Base-by-base conservation (phyloP, 202 grass and related monocot genomes). In the Schoenoplectus tabernaemontani region DNA sequence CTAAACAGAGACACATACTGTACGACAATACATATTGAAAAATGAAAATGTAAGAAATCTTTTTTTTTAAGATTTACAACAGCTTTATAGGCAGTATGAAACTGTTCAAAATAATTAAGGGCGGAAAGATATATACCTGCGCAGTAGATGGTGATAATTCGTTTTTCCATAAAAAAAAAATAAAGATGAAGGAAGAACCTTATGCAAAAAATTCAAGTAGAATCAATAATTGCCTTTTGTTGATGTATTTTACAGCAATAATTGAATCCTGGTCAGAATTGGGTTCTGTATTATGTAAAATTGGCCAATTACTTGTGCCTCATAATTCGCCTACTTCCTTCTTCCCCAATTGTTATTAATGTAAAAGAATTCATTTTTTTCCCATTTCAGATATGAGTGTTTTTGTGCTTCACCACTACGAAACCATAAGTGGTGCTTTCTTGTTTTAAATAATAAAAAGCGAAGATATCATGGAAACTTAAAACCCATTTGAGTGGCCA, bases 401-500 rank as follows among this genome's bases (percentile, higher is more conserved):
- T 72, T 2, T 72, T 4, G 68, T 72, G 68, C 68, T 72, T 72
- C 68, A 28, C 43, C 68, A 72, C 68, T 72, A 72, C 43, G 68
- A 72, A 30, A 72, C 68, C 43, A 46, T 50, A 50, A 50, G 43
- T 72, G 68, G 2, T 17, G 43, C 23, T 48, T 72, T 72, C 9
- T 16, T 30, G 13, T 8, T 22, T 72, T 72, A 15, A 30, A 72
- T 47, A 47, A 71, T 30, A 23, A 48, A 64, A 64, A 36, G 61
- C 15, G 1, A 64, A 64, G 26, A 37, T 64, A 6, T 19, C 62
- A 64, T 64, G 32, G 34, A n/a, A 38, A 64, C 16, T 37, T 64
- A 38, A 4, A n/a, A 64, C 62, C 30, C 5, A n/a, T n/a, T n/a
- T n/a, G n/a, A n/a, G n/a, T n/a, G n/a, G n/a, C n/a, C n/a, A n/a